phyloP scores from a whole-genome alignment of 1,139 yeast species.

The Blastobotrys persicus region DNA sequence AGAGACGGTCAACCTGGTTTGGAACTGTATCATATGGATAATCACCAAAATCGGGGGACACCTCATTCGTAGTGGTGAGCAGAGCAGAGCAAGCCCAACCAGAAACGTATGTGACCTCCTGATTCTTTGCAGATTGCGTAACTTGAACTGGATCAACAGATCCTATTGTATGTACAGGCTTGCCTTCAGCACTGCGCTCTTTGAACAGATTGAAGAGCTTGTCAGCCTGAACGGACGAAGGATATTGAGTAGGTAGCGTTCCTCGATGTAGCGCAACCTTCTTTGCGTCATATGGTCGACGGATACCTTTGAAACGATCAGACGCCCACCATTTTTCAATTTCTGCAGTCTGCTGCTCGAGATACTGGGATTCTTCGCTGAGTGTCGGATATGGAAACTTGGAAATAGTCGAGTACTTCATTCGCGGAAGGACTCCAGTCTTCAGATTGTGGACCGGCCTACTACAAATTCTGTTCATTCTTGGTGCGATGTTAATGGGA shows the following conservation, averaged over 20 bases:
- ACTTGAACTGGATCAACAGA: slow-evolving; percentile 63
- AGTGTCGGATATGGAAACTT: slow-evolving; percentile 40
- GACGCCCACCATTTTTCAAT: slow-evolving; percentile 53
- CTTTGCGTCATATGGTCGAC: slow-evolving; percentile 52
- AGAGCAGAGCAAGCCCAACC: slow-evolving; percentile 62
- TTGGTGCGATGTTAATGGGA: background rate
- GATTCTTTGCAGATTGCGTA: slow-evolving; percentile 54
- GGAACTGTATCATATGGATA: slow-evolving; percentile 68
- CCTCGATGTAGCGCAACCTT: slow-evolving; percentile 57
- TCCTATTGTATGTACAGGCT: slow-evolving; percentile 58
- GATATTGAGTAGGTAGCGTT: slow-evolving; percentile 45
- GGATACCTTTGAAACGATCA: slow-evolving; percentile 49
- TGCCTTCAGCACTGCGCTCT: slow-evolving; percentile 42
- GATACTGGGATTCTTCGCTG: slow-evolving; percentile 37
- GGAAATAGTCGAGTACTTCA: slow-evolving; percentile 30
- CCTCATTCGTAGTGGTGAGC: slow-evolving; percentile 57
- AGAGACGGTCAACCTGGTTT: slow-evolving; percentile 57
- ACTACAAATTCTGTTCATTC: background rate
- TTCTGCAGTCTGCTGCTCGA: slow-evolving; percentile 34
- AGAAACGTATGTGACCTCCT: slow-evolving; percentile 56
- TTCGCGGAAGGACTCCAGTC: background rate
- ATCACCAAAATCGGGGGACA: slow-evolving; percentile 61
- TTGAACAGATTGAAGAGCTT: slow-evolving; percentile 49
- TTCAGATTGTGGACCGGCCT: background rate
- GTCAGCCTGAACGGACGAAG: slow-evolving; percentile 56